These are phyloP conservation scores for Saccharomycopsis schoenii DNA, from an alignment of 805 yeast genomes.

Conservation along the genomic window DNA sequence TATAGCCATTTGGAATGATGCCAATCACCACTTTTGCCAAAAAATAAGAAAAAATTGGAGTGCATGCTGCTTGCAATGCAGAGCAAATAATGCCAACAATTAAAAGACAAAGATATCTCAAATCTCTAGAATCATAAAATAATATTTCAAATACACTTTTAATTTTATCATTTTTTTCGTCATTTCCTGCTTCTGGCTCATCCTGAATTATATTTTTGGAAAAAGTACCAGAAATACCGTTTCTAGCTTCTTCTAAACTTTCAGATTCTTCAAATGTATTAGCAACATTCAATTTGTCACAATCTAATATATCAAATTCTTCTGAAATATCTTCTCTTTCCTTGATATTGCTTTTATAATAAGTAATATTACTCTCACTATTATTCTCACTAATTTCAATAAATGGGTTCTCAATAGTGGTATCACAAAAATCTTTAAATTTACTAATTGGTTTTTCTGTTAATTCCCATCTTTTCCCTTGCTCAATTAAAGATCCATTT, in stretches of 20 bases:
- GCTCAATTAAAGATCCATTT: conserved; percentile 44
- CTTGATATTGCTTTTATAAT: background rate
- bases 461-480: conserved; percentile 32
- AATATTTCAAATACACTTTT: conserved; percentile 3
- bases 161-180: background rate
- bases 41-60: conserved; percentile 72
- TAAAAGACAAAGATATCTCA: conserved; percentile 20
- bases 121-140: background rate
- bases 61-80: conserved; percentile 47
- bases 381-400: background rate
- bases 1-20: conserved; percentile 40
- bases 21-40: conserved; percentile 61
- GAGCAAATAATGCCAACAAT: conserved; percentile 45
- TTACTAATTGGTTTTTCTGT: background rate
- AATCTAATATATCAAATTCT: background rate
- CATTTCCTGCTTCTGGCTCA: background rate
- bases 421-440: conserved; percentile 9
- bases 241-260: too few relatives aligned
- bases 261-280: background rate
- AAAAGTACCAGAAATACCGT: background rate
- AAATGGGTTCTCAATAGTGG: background rate
- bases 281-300: background rate
- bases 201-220: background rate
- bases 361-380: background rate
- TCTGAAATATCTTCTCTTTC: background rate